phyloP scores from a whole-genome alignment of 345 rosid genomes.

The Salix viminalis region DNA sequence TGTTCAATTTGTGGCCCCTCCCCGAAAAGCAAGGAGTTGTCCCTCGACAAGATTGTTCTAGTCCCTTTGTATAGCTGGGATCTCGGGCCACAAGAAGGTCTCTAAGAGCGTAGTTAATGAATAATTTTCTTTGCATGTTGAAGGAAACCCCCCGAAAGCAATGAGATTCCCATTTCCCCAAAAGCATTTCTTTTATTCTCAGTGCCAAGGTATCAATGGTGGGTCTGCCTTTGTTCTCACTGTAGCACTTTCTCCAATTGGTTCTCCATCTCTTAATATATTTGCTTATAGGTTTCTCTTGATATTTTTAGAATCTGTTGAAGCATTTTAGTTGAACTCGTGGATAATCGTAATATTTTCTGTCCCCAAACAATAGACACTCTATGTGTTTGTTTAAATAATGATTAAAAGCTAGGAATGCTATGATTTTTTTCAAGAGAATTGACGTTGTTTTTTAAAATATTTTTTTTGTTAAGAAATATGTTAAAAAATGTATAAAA shows the following conservation, averaged over 20 bases:
- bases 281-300: neutral
- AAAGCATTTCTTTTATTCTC: neutral
- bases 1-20: neutral
- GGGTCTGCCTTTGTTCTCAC: neutral
- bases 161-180: neutral
- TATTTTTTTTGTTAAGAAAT: too few species aligned
- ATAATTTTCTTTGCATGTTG: neutral
- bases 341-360: neutral
- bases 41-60: conserved; percentile 6
- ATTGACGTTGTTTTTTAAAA: too few species aligned
- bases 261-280: neutral
- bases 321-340: neutral
- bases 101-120: neutral
- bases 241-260: neutral
- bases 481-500: too few species aligned
- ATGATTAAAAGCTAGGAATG: too few species aligned
- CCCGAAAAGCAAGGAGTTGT: neutral
- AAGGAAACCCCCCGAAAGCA: neutral
- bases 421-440: too few species aligned
- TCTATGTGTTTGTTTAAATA: too few species aligned
- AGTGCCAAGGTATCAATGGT: neutral
- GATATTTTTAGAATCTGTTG: neutral
- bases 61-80: neutral
- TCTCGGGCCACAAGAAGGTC: neutral
- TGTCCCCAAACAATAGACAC: too few species aligned